Conservation (phyloP, 176 grass and related monocot genomes). For the Cenchrus americanus region DNA sequence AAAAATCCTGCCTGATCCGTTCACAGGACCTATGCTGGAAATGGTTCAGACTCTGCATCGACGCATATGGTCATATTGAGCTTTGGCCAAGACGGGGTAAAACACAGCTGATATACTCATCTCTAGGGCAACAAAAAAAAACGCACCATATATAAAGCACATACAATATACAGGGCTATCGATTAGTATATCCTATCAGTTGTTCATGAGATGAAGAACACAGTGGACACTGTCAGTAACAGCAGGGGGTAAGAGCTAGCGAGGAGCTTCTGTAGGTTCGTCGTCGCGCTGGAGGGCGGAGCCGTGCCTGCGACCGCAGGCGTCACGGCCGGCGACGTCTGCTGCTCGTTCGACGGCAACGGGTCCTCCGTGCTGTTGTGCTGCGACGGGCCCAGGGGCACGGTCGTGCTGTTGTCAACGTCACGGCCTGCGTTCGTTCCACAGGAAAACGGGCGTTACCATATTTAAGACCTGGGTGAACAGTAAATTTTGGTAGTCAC, state of each 20-base stretch:
- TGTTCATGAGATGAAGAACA: constrained; percentile 72
- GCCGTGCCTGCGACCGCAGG: constrained; percentile 65
- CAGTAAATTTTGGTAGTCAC: background rate
- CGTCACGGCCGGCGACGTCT: constrained; percentile 65
- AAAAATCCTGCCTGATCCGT: too few relatives aligned
- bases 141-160: constrained; percentile 44
- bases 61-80: too few relatives aligned
- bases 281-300: constrained; percentile 39
- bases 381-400: constrained; percentile 66
- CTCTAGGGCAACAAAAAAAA: constrained; percentile 46
- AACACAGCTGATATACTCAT: constrained; percentile 18
- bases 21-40: background rate
- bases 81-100: background rate
- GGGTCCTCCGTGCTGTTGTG: constrained; percentile 70
- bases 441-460: background rate
- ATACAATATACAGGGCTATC: constrained; percentile 86
- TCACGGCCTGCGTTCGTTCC: constrained; percentile 58
- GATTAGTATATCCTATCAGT: constrained; percentile 34
- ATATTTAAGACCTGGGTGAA: background rate
- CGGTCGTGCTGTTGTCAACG: constrained; percentile 73
- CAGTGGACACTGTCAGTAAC: constrained; percentile 57
- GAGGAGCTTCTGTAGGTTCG: constrained; percentile 22
- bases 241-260: constrained; percentile 45
- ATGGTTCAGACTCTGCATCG: background rate
- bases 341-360: constrained; percentile 87